Base-by-base conservation (phyloP, 1,284 basidiomycete species). In the Tetrapyrgos nigripes region DNA sequence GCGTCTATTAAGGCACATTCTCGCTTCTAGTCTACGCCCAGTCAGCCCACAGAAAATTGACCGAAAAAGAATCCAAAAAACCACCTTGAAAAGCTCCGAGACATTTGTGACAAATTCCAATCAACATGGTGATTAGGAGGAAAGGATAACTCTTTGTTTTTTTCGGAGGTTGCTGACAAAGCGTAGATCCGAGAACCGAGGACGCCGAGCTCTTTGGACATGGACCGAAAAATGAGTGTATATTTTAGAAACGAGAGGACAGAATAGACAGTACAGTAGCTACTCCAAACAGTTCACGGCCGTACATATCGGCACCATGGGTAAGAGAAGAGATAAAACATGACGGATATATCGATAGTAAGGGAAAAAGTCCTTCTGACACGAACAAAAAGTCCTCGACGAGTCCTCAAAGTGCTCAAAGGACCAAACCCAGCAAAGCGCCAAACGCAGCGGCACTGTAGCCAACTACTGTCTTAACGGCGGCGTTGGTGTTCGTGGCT, bases 391-490 rank as follows among this genome's bases (percentile, higher is more conserved):
- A 40, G 23, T 51, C 35, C 27, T 26, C 31, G 13, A 11, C 28
- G 19, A 11, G 35, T 29, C 21, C 43, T 60, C 51, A 64, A 43
- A 67, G 73, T 31, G 74, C 68, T 40, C 17, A 40, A 4, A 40
- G 37, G 27, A 75, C 58, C 29, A 77, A 59, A 19, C 76, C 76
- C 29, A 77, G 60, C 3, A 66, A 57, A 3, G 66, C 55, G 47
- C 71, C 65, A 17, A 69, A 67, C 2, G 68, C 69, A 31, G 64
- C 74, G 58, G 74, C 65, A 53, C 67, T 61, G 58, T 72, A 61
- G n/a, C 72, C 72, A n/a, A 65, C 53, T 5, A 71, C 70, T 3
- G 66, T 55, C 40, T 71, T 69, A 14, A 63, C 58, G 33, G 61
- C 57, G 40, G 60, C 62, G 47, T 70, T 64, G 19, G 71, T 61